Conservation (phyloP, 352 stramenopile genomes). For the Globisporangium radiosum region DNA sequence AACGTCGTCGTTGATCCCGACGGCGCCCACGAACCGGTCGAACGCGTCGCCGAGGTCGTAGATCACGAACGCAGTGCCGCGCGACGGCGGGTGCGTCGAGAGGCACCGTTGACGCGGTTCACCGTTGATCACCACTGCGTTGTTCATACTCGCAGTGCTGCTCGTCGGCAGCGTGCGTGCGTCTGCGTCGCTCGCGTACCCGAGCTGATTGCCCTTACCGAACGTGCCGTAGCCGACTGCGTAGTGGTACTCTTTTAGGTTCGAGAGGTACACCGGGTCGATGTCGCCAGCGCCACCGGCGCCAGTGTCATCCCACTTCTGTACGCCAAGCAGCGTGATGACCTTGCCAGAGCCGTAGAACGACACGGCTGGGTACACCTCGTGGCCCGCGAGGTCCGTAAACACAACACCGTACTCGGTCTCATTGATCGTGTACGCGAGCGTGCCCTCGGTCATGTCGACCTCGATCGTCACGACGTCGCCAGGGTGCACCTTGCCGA, state of each 20-base stretch:
- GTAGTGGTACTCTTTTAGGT: constrained; percentile 70
- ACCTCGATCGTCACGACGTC: constrained; percentile 86
- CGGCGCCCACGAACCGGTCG: constrained; percentile 36
- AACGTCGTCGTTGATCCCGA: constrained; percentile 76
- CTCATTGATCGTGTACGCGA: constrained; percentile 88
- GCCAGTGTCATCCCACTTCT: constrained; percentile 70
- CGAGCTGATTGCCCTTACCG: constrained; percentile 64
- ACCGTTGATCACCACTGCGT: constrained; percentile 48
- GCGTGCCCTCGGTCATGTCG: constrained; percentile 81
- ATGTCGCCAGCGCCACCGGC: constrained; percentile 12
- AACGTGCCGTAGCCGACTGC: constrained; percentile 76
- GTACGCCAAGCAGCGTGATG: constrained; percentile 68
- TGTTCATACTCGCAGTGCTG: constrained; percentile 12
- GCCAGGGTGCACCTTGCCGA: constrained; percentile 86
- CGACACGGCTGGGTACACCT: constrained; percentile 83
- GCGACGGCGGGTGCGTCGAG: constrained; percentile 67
- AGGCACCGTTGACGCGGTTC: constrained; percentile 69
- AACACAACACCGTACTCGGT: constrained; percentile 85
- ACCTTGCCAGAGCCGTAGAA: constrained; percentile 89
- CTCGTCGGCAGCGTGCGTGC: constrained; percentile 10
- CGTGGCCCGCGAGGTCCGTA: constrained; percentile 69
- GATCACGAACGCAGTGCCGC: constrained; percentile 71
- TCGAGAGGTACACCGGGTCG: constrained; percentile 71
- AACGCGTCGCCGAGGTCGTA: constrained; percentile 74
- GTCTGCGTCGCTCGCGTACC: constrained; percentile 59